phyloP scores from a whole-genome alignment of 495 filamentous ascomycete genomes.

The Xylaria grammica region DNA sequence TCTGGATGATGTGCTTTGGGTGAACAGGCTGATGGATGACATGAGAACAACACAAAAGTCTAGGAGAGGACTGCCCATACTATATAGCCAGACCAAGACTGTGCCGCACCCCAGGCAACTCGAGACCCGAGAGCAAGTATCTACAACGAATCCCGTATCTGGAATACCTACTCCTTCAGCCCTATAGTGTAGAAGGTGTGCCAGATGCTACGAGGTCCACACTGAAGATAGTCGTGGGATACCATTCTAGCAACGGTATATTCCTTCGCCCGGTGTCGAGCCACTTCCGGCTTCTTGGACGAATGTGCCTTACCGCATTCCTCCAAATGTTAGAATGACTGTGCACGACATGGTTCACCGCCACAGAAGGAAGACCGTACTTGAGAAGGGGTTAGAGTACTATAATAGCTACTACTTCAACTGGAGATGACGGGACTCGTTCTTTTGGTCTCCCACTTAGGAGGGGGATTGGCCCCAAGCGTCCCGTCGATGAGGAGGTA shows the following conservation, averaged over 20 bases:
- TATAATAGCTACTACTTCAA: not conserved
- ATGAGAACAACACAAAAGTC: not conserved
- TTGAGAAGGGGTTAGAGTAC: not conserved
- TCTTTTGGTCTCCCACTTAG: not conserved
- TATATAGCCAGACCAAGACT: constrained; percentile 13
- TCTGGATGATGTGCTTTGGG: not conserved
- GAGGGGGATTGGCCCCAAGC: not conserved
- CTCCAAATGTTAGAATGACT: constrained; percentile 13
- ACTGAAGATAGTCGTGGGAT: not conserved
- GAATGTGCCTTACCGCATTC: constrained; percentile 22
- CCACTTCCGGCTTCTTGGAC: constrained; percentile 6
- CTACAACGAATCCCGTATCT: constrained; percentile 3
- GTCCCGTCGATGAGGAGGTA: not conserved
- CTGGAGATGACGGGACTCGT: constrained; percentile 1
- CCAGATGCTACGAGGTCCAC: constrained; percentile 13
- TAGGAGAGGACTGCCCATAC: not conserved
- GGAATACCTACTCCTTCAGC: constrained; percentile 17
- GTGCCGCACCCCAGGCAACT: constrained; percentile 1
- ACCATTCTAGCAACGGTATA: constrained; percentile 1
- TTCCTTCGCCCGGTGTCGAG: constrained; percentile 10
- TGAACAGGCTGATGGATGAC: constrained; percentile 1
- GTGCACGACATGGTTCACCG: constrained; percentile 20
- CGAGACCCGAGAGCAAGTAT: not conserved
- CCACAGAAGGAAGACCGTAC: constrained; percentile 11
- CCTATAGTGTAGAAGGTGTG: constrained; percentile 17